phyloP scores from a whole-genome alignment of 2,329 filamentous ascomycete species.

The Fusarium sp. region DNA sequence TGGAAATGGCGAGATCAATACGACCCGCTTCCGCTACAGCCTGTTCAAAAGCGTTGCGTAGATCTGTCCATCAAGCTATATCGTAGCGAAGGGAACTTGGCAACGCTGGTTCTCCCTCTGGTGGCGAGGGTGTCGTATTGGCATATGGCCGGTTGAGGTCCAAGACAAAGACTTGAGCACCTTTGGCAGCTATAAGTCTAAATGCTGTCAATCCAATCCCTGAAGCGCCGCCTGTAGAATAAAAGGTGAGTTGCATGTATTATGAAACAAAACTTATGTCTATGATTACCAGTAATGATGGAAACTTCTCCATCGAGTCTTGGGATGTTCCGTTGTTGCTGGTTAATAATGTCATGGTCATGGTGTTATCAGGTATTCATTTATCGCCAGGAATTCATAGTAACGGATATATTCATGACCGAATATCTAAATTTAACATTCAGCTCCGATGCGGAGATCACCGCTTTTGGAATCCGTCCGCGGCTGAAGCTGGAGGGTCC shows the following conservation, averaged over 20 bases:
- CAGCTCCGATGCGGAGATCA: rapidly evolving
- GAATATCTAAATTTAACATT: background rate
- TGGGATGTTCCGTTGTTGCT: background rate
- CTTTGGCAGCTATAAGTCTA: background rate
- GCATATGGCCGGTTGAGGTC: background rate
- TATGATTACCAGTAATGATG: background rate
- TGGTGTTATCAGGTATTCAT: too few species aligned
- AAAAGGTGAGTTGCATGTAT: background rate
- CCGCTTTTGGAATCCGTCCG: rapidly evolving
- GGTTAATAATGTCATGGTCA: background rate
- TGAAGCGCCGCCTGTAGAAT: background rate
- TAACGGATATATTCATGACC: background rate
- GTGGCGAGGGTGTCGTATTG: background rate
- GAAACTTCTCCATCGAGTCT: background rate
- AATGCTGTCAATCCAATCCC: background rate
- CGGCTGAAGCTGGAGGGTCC: background rate
- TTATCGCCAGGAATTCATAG: background rate
- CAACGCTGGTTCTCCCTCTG: background rate
- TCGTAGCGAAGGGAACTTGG: background rate
- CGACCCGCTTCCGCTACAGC: background rate
- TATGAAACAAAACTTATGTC: rapidly evolving
- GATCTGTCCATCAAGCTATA: too few species aligned
- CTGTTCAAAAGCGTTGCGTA: too few species aligned
- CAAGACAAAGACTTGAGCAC: background rate
- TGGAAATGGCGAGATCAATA: background rate